Conservation (phyloP, 2,329 filamentous ascomycete genomes). For the Diaporthe humulicola region DNA sequence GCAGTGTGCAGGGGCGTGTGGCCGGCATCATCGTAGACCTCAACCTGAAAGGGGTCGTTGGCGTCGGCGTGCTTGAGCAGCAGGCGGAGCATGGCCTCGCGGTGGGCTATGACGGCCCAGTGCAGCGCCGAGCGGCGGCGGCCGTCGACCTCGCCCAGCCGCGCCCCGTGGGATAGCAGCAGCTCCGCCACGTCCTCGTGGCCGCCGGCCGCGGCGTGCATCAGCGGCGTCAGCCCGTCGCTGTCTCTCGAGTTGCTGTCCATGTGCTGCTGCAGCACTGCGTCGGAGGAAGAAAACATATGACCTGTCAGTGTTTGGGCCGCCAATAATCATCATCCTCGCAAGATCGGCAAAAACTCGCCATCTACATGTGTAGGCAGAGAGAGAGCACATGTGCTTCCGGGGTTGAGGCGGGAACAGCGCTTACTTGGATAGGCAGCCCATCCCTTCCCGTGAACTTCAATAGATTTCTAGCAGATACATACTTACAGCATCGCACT, state of each 20-base stretch:
- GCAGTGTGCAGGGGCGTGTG: neutral
- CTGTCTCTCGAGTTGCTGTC: conserved; percentile 39
- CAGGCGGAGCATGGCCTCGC: conserved; percentile 40
- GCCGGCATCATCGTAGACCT: neutral
- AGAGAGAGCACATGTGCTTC: too few relatives aligned
- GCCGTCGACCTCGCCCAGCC: conserved; percentile 30
- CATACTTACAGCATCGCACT: neutral
- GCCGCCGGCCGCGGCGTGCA: conserved; percentile 41
- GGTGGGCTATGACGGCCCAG: conserved; percentile 41
- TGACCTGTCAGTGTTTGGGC: neutral
- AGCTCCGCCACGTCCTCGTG: conserved; percentile 39
- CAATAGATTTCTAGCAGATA: neutral
- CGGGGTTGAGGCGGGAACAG: neutral
- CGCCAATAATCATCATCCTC: neutral
- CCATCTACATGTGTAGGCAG: neutral
- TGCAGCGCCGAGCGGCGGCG: conserved; percentile 41
- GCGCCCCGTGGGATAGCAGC: conserved; percentile 41
- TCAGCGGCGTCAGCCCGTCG: conserved; percentile 45
- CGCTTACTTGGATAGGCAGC: too few relatives aligned
- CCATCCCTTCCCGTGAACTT: neutral
- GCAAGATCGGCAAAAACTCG: neutral
- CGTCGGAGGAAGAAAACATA: neutral
- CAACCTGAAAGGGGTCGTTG: neutral
- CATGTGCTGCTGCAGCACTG: neutral
- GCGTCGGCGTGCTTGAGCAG: conserved; percentile 38